Evolutionary conservation across 1,139 yeast species (phyloP), one percentile per base, ranked within the genome.

Genomic region (Scheffersomyces illinoinensis): DNA sequence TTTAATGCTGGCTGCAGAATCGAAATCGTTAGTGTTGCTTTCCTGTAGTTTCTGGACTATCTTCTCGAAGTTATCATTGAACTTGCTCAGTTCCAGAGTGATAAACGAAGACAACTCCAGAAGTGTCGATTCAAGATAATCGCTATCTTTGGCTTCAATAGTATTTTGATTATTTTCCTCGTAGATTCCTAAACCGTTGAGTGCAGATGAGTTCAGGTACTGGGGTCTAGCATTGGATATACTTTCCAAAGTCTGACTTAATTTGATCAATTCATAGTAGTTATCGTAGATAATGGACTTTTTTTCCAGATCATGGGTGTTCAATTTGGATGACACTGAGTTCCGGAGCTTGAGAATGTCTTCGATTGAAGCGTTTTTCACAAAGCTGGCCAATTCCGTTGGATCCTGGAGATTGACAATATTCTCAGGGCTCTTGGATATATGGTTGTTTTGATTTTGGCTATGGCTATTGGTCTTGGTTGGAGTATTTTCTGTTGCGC

Each of bases 221-320:
- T 33, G 43, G 4, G 62, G 59, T 19, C 59, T 62, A 0, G 76
- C 71, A 20, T 62, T 64, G n/a, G 77, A 67, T 17, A 77, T 62
- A 33, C 71, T 72, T 18, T 68, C 70, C 58, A 81, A 70, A 1
- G 80, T 76, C 53, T 79, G 74, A 58, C 77, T 79, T 57, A 81
- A 68, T 59, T 78, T 79, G 61, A 81, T 81, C 58, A 81, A 67
- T 57, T 81, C 84, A 60, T 78, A 77, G 69, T 81, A 81, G 63
- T 81, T 80, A 59, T 80, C 81, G 64, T 81, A 81, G 17, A 81
- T 78, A n/a, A 81, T 79, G 21, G 83, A 74, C 59, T 81, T 81
- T 66, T 78, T 79, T 50, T 73, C 76, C 76, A 76, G 79, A 58
- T 76, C 81, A 55, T 76, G 81, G 10, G 80, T 71, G 57, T 75